Percentiles rank a stretch among this genome's conserved stretches.
Conservation (phyloP, 2,329 filamentous ascomycete genomes). For the Intubia oerlemansii region DNA sequence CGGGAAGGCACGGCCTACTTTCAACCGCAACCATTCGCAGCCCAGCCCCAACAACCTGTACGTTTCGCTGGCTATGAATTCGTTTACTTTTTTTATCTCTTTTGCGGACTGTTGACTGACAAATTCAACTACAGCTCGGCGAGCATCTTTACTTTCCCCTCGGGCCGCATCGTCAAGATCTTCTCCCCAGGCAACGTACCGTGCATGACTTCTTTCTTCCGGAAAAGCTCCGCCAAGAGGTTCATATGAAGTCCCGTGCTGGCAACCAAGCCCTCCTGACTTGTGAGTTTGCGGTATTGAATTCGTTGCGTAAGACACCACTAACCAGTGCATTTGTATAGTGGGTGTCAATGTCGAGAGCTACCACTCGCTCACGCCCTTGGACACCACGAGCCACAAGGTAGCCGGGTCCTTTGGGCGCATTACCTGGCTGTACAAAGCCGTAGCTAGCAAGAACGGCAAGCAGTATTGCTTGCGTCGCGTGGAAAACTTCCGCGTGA, state of each 20-base stretch:
- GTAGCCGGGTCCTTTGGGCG: constrained; percentile 42
- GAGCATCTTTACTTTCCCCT: constrained; percentile 87
- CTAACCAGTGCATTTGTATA: too few species aligned
- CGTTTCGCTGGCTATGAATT: too few species aligned
- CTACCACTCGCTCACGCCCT: constrained; percentile 78
- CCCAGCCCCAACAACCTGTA: constrained; percentile 40
- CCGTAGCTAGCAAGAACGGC: constrained; percentile 70
- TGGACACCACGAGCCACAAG: constrained; percentile 51
- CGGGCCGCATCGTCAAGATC: constrained; percentile 60
- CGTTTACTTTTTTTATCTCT: too few species aligned
- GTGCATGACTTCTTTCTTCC: constrained; percentile 84
- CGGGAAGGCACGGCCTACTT: constrained; percentile 44
- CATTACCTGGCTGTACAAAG: constrained; percentile 89
- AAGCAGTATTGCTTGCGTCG: constrained; percentile 72
- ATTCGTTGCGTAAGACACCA: too few species aligned
- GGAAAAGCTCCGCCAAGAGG: constrained; percentile 66
- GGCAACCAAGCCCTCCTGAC: constrained; percentile 65
- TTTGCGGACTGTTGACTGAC: too few species aligned
- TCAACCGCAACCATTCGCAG: constrained; percentile 30
- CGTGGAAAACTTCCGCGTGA: constrained; percentile 73
- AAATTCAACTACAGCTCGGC: constrained; percentile 42
- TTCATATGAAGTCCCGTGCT: constrained; percentile 76
- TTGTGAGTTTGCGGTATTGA: constrained; percentile 2
- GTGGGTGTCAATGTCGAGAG: constrained; percentile 41
- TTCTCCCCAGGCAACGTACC: constrained; percentile 67